phyloP scores from a whole-genome alignment of 1,284 basidiomycete species.

The Malassezia arunalokei region DNA sequence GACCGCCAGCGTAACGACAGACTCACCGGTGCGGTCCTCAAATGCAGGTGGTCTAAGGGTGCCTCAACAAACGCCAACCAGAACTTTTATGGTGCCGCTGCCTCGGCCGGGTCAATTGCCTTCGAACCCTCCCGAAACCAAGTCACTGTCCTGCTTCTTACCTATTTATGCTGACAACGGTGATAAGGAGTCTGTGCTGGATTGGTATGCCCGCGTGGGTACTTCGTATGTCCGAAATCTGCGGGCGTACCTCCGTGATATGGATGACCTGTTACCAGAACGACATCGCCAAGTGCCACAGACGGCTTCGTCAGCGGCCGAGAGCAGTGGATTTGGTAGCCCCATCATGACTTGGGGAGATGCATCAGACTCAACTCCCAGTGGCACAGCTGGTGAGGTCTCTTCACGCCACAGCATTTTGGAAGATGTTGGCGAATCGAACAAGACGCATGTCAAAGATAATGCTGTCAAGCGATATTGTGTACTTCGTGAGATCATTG shows the following conservation, averaged over 20 bases:
- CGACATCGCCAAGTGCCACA: constrained; percentile 1
- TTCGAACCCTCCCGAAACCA: too few species aligned
- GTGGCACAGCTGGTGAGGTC: constrained; percentile 2
- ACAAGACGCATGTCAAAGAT: constrained; percentile 21
- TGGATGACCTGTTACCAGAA: constrained; percentile 61
- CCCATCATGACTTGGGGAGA: background rate
- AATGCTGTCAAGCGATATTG: constrained; percentile 39
- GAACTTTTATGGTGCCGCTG: background rate
- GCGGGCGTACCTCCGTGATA: constrained; percentile 85
- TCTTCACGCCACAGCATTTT: background rate
- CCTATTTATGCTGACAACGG: background rate
- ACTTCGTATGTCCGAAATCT: constrained; percentile 45
- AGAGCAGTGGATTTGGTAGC: background rate
- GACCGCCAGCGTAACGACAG: background rate
- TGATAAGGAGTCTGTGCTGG: background rate
- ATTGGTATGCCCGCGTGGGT: background rate
- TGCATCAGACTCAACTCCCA: background rate
- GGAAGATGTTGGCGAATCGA: background rate
- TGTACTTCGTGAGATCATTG: constrained; percentile 49
- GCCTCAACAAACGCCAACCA: background rate
- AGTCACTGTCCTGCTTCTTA: constrained; percentile 1
- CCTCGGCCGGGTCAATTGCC: background rate
- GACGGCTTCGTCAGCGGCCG: background rate
- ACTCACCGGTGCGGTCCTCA: background rate
- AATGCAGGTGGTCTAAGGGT: background rate